Base-by-base conservation (phyloP, 1,284 basidiomycete species). In the Irpex rosettiformis region DNA sequence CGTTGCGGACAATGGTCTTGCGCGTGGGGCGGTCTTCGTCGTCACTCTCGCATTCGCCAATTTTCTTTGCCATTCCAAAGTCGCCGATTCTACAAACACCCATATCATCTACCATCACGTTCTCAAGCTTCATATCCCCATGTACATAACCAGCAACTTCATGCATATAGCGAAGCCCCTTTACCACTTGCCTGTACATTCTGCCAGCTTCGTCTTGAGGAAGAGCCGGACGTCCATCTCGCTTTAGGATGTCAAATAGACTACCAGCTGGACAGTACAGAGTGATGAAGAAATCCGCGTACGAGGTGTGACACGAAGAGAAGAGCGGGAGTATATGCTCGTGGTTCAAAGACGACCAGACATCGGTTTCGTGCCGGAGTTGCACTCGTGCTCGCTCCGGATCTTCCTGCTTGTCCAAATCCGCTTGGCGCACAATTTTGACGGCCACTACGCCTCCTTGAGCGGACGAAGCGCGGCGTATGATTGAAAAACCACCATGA, bases 51-150 rank as follows among this genome's bases (percentile, higher is more conserved):
- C 77, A 75, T 62, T 81, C 79, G 66, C 81, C 84, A 57, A 91
- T 84, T 60, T 75, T 78, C 67, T 79, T 78, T 25, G 92, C 80
- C 75, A 95, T 81, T 54, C 93, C 93, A 73, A 96, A 96, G 73
- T 96, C 93, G 49, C 80, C 79, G 40, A 96, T 89, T 69, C 85
- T 84, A 75, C 90, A 91, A 33, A 85, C 80, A 54, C 92, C 93
- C 72, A 83, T 82, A 67, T 91, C 86, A 72, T 96, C 94, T 58
- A 95, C 87, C 55, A 99, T 82, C 52, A 98, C 88, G 75, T 99
- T 99, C 77, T 98, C 96, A 58, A 98, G 84, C 76, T 99, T 99
- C 73, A 99, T 79, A 75, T 99, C 95, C 64, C 93, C 85, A 75
- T 98, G 95, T 56, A 95, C 87, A 64, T 91, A 83, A 16, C 81